Conservation (phyloP, 352 stramenopile species). For the Globisporangium perplexum region DNA sequence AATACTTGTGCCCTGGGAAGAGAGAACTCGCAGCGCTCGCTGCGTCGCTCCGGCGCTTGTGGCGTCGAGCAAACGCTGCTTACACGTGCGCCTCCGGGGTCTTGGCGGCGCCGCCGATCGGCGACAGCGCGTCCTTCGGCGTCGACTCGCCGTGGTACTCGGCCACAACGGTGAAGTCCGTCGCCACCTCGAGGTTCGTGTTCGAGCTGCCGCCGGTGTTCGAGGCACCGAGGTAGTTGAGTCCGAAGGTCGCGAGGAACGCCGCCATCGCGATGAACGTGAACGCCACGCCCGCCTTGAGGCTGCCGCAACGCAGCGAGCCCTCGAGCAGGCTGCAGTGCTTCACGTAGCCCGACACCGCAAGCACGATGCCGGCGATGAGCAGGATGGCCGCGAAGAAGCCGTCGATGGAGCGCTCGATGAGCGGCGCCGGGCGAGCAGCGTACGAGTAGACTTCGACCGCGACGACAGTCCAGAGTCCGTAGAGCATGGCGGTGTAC, state of each 20-base stretch:
- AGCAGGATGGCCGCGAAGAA: conserved; percentile 35
- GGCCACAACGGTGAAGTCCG: conserved; percentile 5
- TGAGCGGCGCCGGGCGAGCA: conserved; percentile 16
- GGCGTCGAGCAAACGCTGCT: neutral
- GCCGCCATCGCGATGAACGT: conserved; percentile 38
- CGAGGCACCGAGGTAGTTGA: conserved; percentile 28
- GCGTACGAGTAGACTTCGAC: conserved; percentile 45
- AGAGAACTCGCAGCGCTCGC: too few relatives aligned
- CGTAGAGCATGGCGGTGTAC: conserved; percentile 61
- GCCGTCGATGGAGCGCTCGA: conserved; percentile 31
- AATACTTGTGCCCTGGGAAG: too few relatives aligned
- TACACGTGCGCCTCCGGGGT: conserved; percentile 21
- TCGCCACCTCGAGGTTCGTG: neutral
- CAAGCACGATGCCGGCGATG: conserved; percentile 47
- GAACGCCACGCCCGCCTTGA: conserved; percentile 41
- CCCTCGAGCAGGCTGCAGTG: conserved; percentile 30
- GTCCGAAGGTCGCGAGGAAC: conserved; percentile 24
- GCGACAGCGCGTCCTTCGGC: conserved; percentile 26
- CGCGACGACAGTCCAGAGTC: conserved; percentile 34
- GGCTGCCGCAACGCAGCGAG: conserved; percentile 37
- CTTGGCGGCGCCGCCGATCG: conserved; percentile 18
- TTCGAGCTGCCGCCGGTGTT: neutral
- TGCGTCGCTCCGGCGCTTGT: too few relatives aligned
- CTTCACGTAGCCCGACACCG: conserved; percentile 33
- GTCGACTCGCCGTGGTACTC: conserved; percentile 13